phyloP scores from a whole-genome alignment of 805 yeast genomes.

The Wickerhamomyces hampshirensis region DNA sequence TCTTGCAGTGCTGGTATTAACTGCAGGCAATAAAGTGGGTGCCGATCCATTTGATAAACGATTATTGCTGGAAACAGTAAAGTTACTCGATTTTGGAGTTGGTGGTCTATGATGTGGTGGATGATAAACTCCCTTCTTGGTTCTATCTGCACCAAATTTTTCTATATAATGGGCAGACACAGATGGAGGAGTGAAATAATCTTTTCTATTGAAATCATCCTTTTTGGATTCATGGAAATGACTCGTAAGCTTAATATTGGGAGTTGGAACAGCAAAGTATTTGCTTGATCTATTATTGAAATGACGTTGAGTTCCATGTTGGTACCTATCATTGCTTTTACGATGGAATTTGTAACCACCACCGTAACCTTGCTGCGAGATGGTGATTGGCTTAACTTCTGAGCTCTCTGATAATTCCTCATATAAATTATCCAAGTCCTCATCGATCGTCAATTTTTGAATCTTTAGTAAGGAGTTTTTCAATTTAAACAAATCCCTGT shows the following conservation, averaged over 20 bases:
- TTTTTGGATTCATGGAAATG: slow-evolving; percentile 33
- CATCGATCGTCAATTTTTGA: slow-evolving; percentile 77
- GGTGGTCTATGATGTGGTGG: slow-evolving; percentile 25
- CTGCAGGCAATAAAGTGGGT: slow-evolving; percentile 3
- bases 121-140: slow-evolving; percentile 23
- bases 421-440: slow-evolving; percentile 44
- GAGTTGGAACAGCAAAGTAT: slow-evolving; percentile 56
- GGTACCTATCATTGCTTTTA: neutral
- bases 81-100: slow-evolving; percentile 18
- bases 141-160: slow-evolving; percentile 38
- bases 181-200: slow-evolving; percentile 75
- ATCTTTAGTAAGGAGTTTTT: slow-evolving; percentile 55
- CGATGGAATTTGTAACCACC: neutral
- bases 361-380: slow-evolving; percentile 5
- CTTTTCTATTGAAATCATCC: slow-evolving; percentile 53
- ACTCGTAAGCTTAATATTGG: slow-evolving; percentile 37
- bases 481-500: slow-evolving; percentile 64
- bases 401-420: slow-evolving; percentile 28
- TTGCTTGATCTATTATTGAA: slow-evolving; percentile 20
- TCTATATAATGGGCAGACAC: slow-evolving; percentile 69
- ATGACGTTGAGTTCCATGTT: slow-evolving; percentile 12
- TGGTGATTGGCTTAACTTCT: slow-evolving; percentile 20
- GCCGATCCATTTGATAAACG: slow-evolving; percentile 13
- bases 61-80: slow-evolving; percentile 9
- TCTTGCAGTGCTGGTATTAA: too few species aligned